phyloP scores from a whole-genome alignment of 164 flowering plant species.

The Sextonia rubra region DNA sequence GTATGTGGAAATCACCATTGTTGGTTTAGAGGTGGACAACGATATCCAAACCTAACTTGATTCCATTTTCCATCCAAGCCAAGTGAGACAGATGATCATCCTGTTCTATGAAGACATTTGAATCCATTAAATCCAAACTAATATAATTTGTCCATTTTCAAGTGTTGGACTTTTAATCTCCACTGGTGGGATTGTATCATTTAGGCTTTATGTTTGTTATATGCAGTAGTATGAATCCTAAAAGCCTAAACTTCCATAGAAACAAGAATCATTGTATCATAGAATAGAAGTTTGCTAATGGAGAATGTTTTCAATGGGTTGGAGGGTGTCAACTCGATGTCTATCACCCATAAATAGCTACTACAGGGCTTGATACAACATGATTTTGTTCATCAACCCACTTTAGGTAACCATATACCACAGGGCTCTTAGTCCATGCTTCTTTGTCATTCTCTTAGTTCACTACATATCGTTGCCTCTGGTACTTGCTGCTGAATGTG shows the following conservation, averaged over 20 bases:
- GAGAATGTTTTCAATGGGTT: too few species aligned
- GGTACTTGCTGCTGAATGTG: slow-evolving; percentile 5
- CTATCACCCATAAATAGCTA: slow-evolving; percentile 10
- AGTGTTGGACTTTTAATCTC: background rate
- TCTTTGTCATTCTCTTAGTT: slow-evolving; percentile 17
- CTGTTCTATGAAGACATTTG: background rate
- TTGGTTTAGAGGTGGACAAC: background rate
- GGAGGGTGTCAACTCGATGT: background rate
- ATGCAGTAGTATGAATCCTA: background rate
- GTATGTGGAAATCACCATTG: too few species aligned
- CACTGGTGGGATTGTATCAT: background rate
- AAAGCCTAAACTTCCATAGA: background rate
- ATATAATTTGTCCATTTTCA: background rate
- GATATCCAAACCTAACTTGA: background rate
- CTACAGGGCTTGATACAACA: slow-evolving; percentile 26
- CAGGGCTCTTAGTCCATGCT: slow-evolving; percentile 3
- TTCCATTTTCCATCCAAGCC: background rate
- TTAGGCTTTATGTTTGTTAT: background rate
- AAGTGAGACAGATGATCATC: background rate
- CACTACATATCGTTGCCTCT: slow-evolving; percentile 5
- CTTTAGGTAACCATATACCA: slow-evolving; percentile 20
- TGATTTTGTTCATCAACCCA: slow-evolving; percentile 25
- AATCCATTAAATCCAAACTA: background rate
- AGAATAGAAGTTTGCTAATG: too few species aligned
- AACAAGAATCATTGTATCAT: background rate